Base-by-base conservation (phyloP, 225 moss, liverwort and hornwort genomes). In the Anthoceros angustus region DNA sequence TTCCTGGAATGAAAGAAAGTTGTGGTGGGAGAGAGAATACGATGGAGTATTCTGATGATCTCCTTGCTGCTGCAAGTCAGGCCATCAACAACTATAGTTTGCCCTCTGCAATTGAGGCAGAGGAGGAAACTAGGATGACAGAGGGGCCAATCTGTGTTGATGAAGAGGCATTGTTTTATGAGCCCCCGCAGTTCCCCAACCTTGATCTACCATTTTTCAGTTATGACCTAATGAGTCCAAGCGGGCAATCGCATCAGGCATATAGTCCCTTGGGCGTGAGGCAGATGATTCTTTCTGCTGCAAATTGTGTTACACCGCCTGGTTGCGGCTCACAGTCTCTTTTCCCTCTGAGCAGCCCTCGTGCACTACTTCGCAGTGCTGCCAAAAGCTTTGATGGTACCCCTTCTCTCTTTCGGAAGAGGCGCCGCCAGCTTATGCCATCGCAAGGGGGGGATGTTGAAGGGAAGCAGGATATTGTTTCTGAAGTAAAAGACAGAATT, bases 191-290 rank as follows among this genome's bases (percentile, higher is more conserved):
- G 0, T 76, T 86, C 39, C 67, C 66, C 9, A 26, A 70, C 42
- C 62, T 80, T 12, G 95, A 95, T 61, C 77, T 86, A 42, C 95
- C 91, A 9, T 98, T 98, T 45, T 72, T 87, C 69, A 91, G 83
- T 63, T 98, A 98, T 65, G 95, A 91, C 62, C 66, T 98, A 62
- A 85, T 88, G 38, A 81, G 80, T 65, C 82, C 78, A 61, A 86
- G 80, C 60, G 78, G 80, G 8, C 79, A 72, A 62, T 91, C 95
- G 3, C 80, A 86, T 2, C 88, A 92, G 68, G 95, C 95, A 2
- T 95, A 91, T 71, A 98, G 95, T 50, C 95, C 95, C n/a, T 78
- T 98, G 9, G 95, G 95, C 63, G 86, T 98, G 1, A 83, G 95
- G 41, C 95, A 84, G 38, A 98, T 89, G 89, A 89, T 98, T 67